These are phyloP conservation scores for Lactarius hengduanensis DNA, from an alignment of 768 basidiomycete genomes.

Conservation along the genomic window DNA sequence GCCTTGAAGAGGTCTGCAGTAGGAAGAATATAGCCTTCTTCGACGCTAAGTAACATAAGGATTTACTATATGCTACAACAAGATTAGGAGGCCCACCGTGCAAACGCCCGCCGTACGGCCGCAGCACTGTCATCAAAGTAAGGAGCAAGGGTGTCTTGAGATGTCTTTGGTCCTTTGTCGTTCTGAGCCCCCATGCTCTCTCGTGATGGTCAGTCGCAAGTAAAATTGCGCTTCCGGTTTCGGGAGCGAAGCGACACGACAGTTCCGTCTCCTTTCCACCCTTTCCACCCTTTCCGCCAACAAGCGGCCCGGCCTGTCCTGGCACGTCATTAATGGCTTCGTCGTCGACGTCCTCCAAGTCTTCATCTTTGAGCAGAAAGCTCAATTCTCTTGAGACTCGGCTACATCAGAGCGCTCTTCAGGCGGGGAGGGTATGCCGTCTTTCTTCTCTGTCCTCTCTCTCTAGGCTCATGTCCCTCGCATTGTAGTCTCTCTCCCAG, in stretches of 20 bases:
- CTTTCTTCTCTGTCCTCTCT: conserved; percentile 26
- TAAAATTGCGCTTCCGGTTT: background rate
- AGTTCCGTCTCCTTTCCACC: background rate
- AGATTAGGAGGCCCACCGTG: conserved; percentile 6
- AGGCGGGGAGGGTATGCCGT: conserved; percentile 19
- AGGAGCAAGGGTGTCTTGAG: conserved; percentile 18
- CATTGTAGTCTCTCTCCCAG: conserved; percentile 43
- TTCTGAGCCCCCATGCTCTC: conserved; percentile 11
- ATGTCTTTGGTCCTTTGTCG: background rate
- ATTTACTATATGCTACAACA: background rate
- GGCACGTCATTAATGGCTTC: conserved; percentile 7
- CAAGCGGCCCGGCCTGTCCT: background rate
- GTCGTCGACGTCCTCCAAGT: background rate
- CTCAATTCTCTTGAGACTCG: conserved; percentile 27
- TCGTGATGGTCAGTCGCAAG: background rate
- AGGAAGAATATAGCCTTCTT: conserved; percentile 22
- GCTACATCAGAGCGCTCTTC: conserved; percentile 25
- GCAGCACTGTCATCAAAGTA: conserved; percentile 25
- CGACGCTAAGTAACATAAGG: conserved; percentile 13
- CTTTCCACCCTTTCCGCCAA: background rate
- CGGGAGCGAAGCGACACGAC: background rate
- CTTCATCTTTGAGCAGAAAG: conserved; percentile 18
- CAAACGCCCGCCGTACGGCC: conserved; percentile 17
- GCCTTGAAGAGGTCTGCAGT: conserved; percentile 1
- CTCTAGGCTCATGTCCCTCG: background rate